Conservation (phyloP, 2,329 filamentous ascomycete genomes). For the Trichoderma semiorbis region DNA sequence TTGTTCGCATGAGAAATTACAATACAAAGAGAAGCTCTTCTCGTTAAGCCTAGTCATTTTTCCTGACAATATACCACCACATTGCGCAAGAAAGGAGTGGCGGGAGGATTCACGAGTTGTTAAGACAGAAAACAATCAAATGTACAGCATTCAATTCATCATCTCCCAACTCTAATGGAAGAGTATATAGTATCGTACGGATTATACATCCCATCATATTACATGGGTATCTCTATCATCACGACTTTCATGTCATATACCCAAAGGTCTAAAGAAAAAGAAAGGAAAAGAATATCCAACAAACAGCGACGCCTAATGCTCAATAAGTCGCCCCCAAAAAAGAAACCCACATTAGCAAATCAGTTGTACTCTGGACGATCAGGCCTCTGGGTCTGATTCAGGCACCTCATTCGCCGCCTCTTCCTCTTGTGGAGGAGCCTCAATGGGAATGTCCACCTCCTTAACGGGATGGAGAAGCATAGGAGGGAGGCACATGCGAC, state of each 20-base stretch:
- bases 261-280: background rate
- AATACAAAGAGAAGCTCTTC: background rate
- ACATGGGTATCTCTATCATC: constrained; percentile 12
- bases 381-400: constrained; percentile 46
- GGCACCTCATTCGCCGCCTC: constrained; percentile 36
- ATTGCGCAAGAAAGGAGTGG: background rate
- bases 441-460: constrained; percentile 64
- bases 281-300: background rate
- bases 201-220: constrained; percentile 4
- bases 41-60: background rate
- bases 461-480: constrained; percentile 91
- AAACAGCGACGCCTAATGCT: background rate
- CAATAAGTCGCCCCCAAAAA: background rate
- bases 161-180: constrained; percentile 1
- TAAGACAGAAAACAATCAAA: background rate
- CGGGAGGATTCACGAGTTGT: background rate
- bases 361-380: background rate
- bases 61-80: background rate
- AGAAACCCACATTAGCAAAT: background rate
- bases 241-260: background rate
- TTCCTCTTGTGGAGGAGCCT: constrained; percentile 49
- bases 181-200: constrained; percentile 1
- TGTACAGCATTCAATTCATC: constrained; percentile 9
- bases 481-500: constrained; percentile 85
- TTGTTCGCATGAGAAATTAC: background rate